Percentiles rank a stretch among this genome's conserved stretches.
Evolutionary conservation across 208 protist species (phyloP).

Genomic region (Angomonas ambiguus): DNA sequence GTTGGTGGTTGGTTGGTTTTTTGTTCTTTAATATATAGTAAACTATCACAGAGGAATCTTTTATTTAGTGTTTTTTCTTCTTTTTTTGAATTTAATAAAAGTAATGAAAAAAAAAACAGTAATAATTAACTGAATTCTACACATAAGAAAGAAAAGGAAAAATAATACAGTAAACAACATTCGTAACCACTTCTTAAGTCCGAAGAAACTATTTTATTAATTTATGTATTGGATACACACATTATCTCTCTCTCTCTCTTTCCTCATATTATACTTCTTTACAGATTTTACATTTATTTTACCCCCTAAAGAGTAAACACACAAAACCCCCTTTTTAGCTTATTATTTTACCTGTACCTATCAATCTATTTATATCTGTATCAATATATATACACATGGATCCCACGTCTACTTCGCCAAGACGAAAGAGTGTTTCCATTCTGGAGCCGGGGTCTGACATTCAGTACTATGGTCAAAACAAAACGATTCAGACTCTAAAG

Average conservation of each 20-base stretch:
- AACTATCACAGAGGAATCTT: too few species aligned
- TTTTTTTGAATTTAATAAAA: neutral
- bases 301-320: neutral
- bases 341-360: too few species aligned
- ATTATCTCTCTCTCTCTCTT: too few species aligned
- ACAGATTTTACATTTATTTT: too few species aligned
- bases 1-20: too few species aligned
- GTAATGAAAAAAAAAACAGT: constrained; percentile 2
- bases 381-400: neutral
- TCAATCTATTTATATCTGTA: too few species aligned
- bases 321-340: neutral
- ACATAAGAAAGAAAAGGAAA: neutral
- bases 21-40: too few species aligned
- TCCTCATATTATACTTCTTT: too few species aligned
- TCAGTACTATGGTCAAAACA: neutral
- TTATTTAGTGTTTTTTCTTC: too few species aligned
- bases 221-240: neutral
- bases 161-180: neutral
- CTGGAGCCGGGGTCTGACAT: neutral
- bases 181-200: neutral
- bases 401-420: neutral
- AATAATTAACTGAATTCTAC: neutral
- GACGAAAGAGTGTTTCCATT: neutral
- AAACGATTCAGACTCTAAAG: constrained; percentile 21
- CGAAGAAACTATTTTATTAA: neutral